A percentile compares a stretch with the other conserved stretches of the same genome.
Evolutionary conservation across 2,329 filamentous ascomycete species (phyloP).

Genomic region (Tolypocladium endophyticum): DNA sequence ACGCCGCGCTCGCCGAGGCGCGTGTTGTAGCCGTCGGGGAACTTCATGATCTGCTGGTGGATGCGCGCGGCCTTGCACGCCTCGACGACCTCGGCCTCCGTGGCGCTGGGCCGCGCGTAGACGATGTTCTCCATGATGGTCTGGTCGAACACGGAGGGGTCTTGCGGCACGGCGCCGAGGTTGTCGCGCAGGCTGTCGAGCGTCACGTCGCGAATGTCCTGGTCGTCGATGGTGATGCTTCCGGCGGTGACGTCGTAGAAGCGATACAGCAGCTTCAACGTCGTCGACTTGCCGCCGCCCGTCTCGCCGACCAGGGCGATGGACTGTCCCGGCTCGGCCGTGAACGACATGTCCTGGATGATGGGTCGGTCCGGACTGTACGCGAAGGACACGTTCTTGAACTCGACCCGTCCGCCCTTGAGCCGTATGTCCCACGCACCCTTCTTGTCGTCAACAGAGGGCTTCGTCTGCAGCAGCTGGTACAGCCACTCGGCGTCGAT

Average conservation of each 20-base stretch:
- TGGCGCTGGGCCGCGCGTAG: conserved; percentile 52
- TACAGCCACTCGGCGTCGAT: conserved; percentile 55
- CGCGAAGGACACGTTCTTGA: conserved; percentile 42
- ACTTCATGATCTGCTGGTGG: conserved; percentile 52
- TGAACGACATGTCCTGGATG: conserved; percentile 37
- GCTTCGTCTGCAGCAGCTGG: conserved; percentile 45
- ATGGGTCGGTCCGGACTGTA: conserved; percentile 44
- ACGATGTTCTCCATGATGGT: conserved; percentile 54
- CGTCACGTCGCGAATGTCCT: conserved; percentile 48
- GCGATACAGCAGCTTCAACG: conserved; percentile 48
- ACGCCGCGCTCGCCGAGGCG: conserved; percentile 37
- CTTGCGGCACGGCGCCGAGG: conserved; percentile 56
- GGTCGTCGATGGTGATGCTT: conserved; percentile 44
- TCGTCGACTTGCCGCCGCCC: conserved; percentile 52
- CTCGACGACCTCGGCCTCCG: conserved; percentile 46
- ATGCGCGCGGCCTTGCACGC: conserved; percentile 53
- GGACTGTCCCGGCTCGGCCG: conserved; percentile 39
- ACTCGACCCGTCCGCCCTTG: conserved; percentile 37
- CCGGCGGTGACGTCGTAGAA: conserved; percentile 49
- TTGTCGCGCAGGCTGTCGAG: conserved; percentile 45
- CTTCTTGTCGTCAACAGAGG: conserved; percentile 38
- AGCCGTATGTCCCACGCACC: conserved; percentile 33
- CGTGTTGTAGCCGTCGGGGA: conserved; percentile 40
- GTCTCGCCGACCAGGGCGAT: conserved; percentile 52
- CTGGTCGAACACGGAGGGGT: conserved; percentile 53